Base-by-base conservation (phyloP, 1,284 basidiomycete species). In the Trichosporon faecale region DNA sequence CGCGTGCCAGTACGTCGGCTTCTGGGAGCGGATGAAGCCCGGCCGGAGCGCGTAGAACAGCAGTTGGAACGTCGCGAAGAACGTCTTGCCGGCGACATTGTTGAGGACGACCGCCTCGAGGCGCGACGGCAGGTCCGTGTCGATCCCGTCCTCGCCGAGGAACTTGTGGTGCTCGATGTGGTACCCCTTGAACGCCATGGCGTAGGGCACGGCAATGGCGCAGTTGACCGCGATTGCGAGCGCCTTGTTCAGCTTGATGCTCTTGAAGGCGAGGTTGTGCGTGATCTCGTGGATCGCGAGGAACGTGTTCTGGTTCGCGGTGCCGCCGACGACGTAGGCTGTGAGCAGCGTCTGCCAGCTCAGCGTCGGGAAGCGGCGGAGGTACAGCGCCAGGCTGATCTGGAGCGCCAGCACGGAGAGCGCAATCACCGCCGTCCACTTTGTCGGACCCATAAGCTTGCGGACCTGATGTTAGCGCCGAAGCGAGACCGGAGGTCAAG, bases 41-140 rank as follows among this genome's bases (percentile, higher is more conserved):
- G 96, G 96, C 33, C 96, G 91, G 63, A 99, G 87, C 35, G 97
- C 97, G 82, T 99, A 99, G 86, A 99, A 99, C 70, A 99, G 85
- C 75, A 99, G 95, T 85, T 99, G 97, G 85, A 98, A 99, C 0
- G 94, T 96, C 92, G 93, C 94, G 80, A 99, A 99, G 83, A 99
- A 98, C 1, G 95, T 91, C 83, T 99, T 99, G 65, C 96, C 96
- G 5, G 97, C 88, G 6, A 99, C 95, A 79, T 98, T 98, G 83
- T 95, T 94, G 68, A 99, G 85, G 66, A 91, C 88, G 61, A 95
- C 74, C 35, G 97, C 87, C 81, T 99, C 96, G 6, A 96, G 71
- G 61, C 87, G 86, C 2, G 95, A 94, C 0, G 96, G 96, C 27
- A 99, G 86, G 80, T 99, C 96, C 2, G 95, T 74, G 78, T 98